Evolutionary conservation across 768 basidiomycete genomes (phyloP).

Genomic region (Boletus tomentosulus): DNA sequence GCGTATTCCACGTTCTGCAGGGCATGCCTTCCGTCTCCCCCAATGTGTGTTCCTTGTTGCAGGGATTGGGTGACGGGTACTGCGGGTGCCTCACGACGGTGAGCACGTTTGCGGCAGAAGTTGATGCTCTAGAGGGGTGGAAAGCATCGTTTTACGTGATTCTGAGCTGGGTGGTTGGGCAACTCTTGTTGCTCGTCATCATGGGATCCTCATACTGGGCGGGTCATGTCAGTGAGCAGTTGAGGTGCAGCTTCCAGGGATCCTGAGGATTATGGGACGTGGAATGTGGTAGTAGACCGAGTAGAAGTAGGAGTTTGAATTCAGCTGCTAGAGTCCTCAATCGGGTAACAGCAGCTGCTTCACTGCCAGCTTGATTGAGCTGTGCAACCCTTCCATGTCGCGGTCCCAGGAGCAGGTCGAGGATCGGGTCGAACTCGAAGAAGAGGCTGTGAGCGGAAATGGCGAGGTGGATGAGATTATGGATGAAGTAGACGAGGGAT

Average conservation of each 20-base stretch:
- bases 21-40: conserved; percentile 40
- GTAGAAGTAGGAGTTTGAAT: conserved; percentile 26
- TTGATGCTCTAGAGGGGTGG: conserved; percentile 50
- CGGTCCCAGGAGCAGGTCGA: conserved; percentile 40
- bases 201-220: conserved; percentile 64
- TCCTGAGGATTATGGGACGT: background rate
- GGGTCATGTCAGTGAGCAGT: conserved; percentile 41
- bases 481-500: conserved; percentile 66
- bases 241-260: conserved; percentile 45
- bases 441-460: conserved; percentile 55
- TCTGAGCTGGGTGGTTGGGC: conserved; percentile 65
- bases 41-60: conserved; percentile 65
- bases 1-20: conserved; percentile 68
- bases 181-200: conserved; percentile 66
- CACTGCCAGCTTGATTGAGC: conserved; percentile 23
- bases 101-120: conserved; percentile 87
- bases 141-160: conserved; percentile 66
- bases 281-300: background rate
- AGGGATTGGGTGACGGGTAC: conserved; percentile 86
- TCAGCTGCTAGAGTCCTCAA: too few species aligned
- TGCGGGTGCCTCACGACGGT: conserved; percentile 95
- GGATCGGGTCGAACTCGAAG: conserved; percentile 51
- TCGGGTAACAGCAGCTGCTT: conserved; percentile 8
- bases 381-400: conserved; percentile 32
- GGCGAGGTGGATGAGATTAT: conserved; percentile 73